A percentile compares a stretch with the other conserved stretches of the same genome.
phyloP scores from a whole-genome alignment of 306 rosid genomes.

The Parietaria judaica region DNA sequence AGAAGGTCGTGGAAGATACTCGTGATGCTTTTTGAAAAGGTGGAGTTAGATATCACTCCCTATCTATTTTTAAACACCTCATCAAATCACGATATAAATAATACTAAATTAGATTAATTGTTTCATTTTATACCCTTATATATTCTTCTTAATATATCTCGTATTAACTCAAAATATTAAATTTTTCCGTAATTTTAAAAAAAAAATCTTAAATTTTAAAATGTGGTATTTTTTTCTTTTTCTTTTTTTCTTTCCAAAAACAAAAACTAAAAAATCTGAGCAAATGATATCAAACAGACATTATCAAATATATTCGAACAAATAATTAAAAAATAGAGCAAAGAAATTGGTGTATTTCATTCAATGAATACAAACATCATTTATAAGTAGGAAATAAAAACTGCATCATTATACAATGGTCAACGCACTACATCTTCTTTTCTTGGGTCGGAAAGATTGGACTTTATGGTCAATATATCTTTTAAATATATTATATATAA shows the following conservation, averaged over 20 bases:
- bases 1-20: conserved; percentile 3
- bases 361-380: not conserved
- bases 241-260: too few species aligned
- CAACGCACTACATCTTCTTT: not conserved
- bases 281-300: conserved; percentile 7
- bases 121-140: too few species aligned
- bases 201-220: too few species aligned
- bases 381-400: not conserved
- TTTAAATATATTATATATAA: too few species aligned
- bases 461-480: too few species aligned
- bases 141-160: not conserved
- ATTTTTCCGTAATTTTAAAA: too few species aligned
- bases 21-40: not conserved
- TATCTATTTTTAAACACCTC: not conserved
- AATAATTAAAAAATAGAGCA: not conserved
- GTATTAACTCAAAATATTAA: too few species aligned
- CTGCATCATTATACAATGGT: not conserved
- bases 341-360: not conserved
- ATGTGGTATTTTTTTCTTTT: too few species aligned
- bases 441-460: too few species aligned
- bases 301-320: not conserved
- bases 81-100: not conserved
- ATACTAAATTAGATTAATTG: not conserved
- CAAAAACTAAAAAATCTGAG: too few species aligned
- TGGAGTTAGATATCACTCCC: conserved; percentile 13